Evolutionary conservation across 108 stramenopile species (phyloP).

Genomic region (Skeletonema menzelii): DNA sequence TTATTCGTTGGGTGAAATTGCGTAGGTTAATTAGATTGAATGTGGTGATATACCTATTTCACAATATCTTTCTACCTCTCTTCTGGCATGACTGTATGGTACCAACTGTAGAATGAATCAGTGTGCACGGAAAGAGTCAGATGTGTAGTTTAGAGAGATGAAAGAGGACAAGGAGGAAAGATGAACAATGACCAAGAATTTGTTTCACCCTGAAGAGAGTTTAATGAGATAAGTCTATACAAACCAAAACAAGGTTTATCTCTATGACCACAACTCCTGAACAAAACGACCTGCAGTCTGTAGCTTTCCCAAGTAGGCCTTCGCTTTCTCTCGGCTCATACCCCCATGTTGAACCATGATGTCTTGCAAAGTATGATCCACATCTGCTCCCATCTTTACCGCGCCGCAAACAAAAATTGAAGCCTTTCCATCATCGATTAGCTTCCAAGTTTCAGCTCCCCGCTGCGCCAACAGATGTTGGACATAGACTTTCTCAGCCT

Average conservation of each 20-base stretch:
- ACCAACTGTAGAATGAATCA: too few species aligned
- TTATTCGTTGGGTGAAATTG: constrained; percentile 59
- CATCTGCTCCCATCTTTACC: constrained; percentile 87
- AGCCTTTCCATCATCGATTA: constrained; percentile 61
- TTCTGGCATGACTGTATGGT: too few species aligned
- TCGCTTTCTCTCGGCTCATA: constrained; percentile 63
- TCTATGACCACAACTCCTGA: constrained; percentile 79
- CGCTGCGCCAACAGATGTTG: constrained; percentile 83
- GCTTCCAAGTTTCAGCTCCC: constrained; percentile 67
- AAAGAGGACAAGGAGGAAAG: too few species aligned
- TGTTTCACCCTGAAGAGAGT: too few species aligned
- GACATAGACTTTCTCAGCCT: constrained; percentile 91
- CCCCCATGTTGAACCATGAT: constrained; percentile 54
- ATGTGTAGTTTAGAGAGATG: too few species aligned
- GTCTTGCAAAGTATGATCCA: constrained; percentile 68
- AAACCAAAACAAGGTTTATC: too few species aligned
- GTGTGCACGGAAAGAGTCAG: too few species aligned
- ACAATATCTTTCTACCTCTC: too few species aligned
- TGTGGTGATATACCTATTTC: too few species aligned
- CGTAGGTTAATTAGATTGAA: background rate
- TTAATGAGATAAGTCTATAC: too few species aligned
- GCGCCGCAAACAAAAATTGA: constrained; percentile 91
- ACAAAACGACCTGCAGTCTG: constrained; percentile 71
- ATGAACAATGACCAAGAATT: too few species aligned
- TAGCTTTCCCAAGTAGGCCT: constrained; percentile 67